A percentile compares a stretch with the other conserved stretches of the same genome.
Evolutionary conservation across 2,329 filamentous ascomycete genomes (phyloP).

Genomic region (Stemphylium beticola): DNA sequence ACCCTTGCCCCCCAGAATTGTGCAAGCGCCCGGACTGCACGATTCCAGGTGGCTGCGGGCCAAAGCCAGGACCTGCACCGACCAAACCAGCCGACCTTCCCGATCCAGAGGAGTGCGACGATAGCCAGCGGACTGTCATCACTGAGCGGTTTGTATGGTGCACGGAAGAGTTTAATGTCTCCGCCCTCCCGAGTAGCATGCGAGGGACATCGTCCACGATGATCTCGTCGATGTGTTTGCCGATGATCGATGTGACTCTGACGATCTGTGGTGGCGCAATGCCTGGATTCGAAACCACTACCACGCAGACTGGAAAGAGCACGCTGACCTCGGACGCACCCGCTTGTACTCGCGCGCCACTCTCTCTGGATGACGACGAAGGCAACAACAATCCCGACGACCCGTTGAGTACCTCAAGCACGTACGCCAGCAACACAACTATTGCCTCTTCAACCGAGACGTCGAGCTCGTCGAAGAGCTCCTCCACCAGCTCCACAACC

Average conservation of each 20-base stretch:
- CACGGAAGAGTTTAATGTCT: constrained; percentile 18
- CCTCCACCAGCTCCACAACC: background rate
- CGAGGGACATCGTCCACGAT: constrained; percentile 18
- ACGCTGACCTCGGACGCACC: constrained; percentile 13
- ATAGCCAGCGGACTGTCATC: constrained; percentile 29
- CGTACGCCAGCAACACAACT: constrained; percentile 10
- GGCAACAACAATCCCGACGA: constrained; percentile 29
- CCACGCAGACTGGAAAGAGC: constrained; percentile 11
- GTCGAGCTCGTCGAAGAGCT: background rate
- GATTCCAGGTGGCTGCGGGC: constrained; percentile 23
- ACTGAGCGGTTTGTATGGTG: constrained; percentile 31
- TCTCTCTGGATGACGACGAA: constrained; percentile 40
- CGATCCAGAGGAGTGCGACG: constrained; percentile 23
- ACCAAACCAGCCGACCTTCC: constrained; percentile 13
- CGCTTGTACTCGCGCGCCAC: constrained; percentile 29
- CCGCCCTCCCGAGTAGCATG: constrained; percentile 8
- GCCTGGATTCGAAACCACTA: constrained; percentile 16
- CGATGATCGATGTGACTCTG: constrained; percentile 17
- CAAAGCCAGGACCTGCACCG: constrained; percentile 25
- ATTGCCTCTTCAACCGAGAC: background rate
- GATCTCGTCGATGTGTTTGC: constrained; percentile 24
- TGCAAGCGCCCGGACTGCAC: constrained; percentile 23
- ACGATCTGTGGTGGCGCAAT: constrained; percentile 24
- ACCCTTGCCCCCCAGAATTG: constrained; percentile 23
- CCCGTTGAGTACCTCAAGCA: constrained; percentile 4